A percentile compares a stretch with the other conserved stretches of the same genome.
Evolutionary conservation across 495 filamentous ascomycete species (phyloP).

Genomic region (Annulohypoxylon stygium): DNA sequence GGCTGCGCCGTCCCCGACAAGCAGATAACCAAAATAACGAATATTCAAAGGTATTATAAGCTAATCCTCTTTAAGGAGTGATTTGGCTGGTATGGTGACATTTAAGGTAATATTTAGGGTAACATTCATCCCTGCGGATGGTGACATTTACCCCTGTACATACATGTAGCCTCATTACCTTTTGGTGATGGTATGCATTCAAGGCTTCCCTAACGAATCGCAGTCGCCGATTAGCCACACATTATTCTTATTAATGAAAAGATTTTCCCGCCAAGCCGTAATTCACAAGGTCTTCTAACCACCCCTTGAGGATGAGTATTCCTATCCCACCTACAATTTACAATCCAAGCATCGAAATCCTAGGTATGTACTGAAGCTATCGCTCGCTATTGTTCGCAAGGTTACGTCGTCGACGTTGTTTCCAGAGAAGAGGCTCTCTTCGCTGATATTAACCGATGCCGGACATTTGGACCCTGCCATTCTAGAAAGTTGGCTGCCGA

Average conservation of each 20-base stretch:
- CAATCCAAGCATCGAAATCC: background rate
- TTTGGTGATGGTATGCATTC: background rate
- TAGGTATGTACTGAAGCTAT: background rate
- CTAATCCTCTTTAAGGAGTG: background rate
- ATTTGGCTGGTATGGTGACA: constrained; percentile 1
- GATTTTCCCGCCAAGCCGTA: background rate
- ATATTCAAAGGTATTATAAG: background rate
- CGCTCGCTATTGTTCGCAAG: background rate
- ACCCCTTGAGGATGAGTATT: background rate
- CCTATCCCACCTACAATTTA: constrained; percentile 6
- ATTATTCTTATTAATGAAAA: background rate
- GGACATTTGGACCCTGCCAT: background rate
- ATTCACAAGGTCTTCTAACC: background rate
- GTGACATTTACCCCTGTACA: background rate
- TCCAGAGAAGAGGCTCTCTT: background rate
- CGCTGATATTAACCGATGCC: constrained; percentile 4
- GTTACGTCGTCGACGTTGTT: background rate
- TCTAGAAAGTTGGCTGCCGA: background rate
- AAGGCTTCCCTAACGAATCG: background rate
- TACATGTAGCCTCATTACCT: constrained; percentile 6
- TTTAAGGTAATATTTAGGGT: constrained; percentile 5
- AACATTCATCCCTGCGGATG: background rate
- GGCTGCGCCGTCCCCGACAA: background rate
- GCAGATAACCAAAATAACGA: background rate
- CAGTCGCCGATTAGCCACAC: constrained; percentile 1